phyloP scores from a whole-genome alignment of 106 monocot species.

The Dendrobium nobile region DNA sequence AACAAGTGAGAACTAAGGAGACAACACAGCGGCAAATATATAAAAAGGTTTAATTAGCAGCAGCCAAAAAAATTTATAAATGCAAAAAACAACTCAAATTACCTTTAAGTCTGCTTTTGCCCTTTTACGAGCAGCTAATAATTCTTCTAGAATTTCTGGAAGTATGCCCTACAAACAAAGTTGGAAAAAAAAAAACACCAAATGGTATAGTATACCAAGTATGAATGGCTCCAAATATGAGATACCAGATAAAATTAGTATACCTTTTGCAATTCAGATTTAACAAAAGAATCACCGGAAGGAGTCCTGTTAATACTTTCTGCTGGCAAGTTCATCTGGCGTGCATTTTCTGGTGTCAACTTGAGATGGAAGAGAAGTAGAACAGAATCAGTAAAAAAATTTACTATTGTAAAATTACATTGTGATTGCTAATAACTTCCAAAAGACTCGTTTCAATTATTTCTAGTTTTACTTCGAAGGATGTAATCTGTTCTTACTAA shows the following conservation, averaged over 20 bases:
- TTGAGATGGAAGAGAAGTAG: conserved; percentile 12
- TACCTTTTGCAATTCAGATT: conserved; percentile 90
- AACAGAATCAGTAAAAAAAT: background rate
- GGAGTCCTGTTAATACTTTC: conserved; percentile 87
- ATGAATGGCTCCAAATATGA: background rate
- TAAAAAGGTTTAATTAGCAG: background rate
- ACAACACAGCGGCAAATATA: background rate
- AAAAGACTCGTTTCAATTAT: background rate
- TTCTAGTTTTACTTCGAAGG: background rate
- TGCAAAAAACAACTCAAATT: conserved; percentile 1
- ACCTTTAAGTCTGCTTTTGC: conserved; percentile 99
- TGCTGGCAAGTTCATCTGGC: conserved; percentile 66
- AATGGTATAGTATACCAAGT: background rate
- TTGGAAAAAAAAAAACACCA: background rate
- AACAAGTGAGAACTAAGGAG: background rate
- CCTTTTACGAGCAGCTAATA: conserved; percentile 96
- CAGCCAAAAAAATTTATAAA: background rate
- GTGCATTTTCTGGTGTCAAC: conserved; percentile 82
- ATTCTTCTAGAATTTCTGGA: conserved; percentile 98
- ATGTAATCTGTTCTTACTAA: conserved; percentile 45
- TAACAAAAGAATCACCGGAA: conserved; percentile 94
- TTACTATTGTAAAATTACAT: background rate
- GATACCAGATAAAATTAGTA: background rate
- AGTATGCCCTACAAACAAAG: conserved; percentile 72
- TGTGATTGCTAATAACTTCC: background rate